Base-by-base conservation (phyloP, 1,139 yeast genomes). In the Suhomyces choctaworum region DNA sequence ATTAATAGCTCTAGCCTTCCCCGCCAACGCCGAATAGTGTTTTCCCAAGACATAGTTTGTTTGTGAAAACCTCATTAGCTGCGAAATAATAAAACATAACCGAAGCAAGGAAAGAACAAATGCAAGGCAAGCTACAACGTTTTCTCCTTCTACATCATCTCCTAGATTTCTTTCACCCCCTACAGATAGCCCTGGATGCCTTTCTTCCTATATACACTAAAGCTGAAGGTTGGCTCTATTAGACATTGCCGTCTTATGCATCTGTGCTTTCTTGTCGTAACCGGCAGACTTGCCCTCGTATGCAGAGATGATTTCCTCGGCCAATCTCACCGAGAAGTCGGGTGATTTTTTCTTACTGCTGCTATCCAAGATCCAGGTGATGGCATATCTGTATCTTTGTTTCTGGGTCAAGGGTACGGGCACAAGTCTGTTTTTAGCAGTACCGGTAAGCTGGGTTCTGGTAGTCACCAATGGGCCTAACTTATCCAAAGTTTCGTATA, bases 291-390 rank as follows among this genome's bases (percentile, higher is more conserved):
- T 80, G 35, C 96, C 96, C 51, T 78, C 80, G 50, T 72, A 72
- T 20, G 94, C 94, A 36, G 84, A 70, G 28, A 88, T 60, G 42
- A 92, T 76, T 61, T 92, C 97, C 63, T 92, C 97, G 22, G 92
- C 92, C 41, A 92, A 72, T 54, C 97, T 77, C 21, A 92, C 97
- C 1, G 95, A 72, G 52, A 84, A 84, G 52, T 86, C 94, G 41
- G 80, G 78, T 14, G 92, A 80, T 36, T 80, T 82, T 60, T 95
- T 82, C 57, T 82, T 82, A 39, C 78, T 73, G 19, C 95, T 78
- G 14, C 95, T 89, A 41, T 88, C 96, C 39, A 89, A 64, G 32
- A 92, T 83, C 97, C 97, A 92, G 44, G 70, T 64, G 70, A 94
- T 85, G 3, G 97, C 96, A 53, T 76, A 79, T 62, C 96, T 78